Conservation (phyloP, 2,329 filamentous ascomycete species). For the Ophiognomonia clavigignenti-juglandacearum region DNA sequence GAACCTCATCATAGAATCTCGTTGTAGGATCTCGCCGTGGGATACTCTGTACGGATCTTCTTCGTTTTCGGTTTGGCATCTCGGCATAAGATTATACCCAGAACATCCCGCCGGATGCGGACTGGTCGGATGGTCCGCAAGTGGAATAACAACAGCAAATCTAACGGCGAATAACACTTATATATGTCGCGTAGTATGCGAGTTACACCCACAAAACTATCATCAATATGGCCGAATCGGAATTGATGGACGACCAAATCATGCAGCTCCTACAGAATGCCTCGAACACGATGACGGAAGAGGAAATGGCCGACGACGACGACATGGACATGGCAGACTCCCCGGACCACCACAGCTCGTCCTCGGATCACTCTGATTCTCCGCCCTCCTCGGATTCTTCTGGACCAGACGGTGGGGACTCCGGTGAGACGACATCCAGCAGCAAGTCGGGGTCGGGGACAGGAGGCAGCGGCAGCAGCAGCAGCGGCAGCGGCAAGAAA, state of each 20-base stretch:
- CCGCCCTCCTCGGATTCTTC: background rate
- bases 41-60: too few relatives aligned
- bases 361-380: conserved; percentile 2
- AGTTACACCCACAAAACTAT: background rate
- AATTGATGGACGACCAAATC: conserved; percentile 1
- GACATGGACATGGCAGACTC: conserved; percentile 5
- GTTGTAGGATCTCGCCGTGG: too few relatives aligned
- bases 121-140: background rate
- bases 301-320: background rate
- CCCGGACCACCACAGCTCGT: background rate
- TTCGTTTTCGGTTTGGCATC: too few relatives aligned
- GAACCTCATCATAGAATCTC: too few relatives aligned
- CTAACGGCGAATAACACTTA: background rate
- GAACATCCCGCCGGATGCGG: too few relatives aligned
- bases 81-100: too few relatives aligned
- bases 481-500: background rate
- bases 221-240: background rate
- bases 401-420: background rate
- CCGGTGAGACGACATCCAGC: too few relatives aligned
- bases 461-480: background rate
- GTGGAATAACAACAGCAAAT: background rate
- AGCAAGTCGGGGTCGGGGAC: too few relatives aligned
- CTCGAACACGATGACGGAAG: background rate
- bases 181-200: background rate
- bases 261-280: background rate